Evolutionary conservation across 257 asterid genomes (phyloP).

Genomic region (Cynanchum wilfordii): DNA sequence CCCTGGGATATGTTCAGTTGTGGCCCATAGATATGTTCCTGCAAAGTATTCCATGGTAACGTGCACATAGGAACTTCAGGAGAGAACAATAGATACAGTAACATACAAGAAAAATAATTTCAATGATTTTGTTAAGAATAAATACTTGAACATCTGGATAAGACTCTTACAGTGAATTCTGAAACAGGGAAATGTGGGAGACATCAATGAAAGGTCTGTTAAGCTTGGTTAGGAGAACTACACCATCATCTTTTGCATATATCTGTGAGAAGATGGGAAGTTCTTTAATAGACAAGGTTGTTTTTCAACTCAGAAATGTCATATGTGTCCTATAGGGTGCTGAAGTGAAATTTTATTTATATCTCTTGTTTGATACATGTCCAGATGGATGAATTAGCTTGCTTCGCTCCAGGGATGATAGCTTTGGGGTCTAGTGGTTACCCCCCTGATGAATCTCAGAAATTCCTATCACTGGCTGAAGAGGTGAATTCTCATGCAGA

Average conservation of each 20-base stretch:
- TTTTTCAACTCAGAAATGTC: constrained; percentile 2
- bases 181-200: constrained; percentile 97
- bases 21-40: background rate
- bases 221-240: constrained; percentile 90
- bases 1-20: background rate
- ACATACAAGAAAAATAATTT: background rate
- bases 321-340: background rate
- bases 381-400: constrained; percentile 99
- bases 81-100: background rate
- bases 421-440: constrained; percentile 93
- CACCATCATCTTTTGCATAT: constrained; percentile 85
- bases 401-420: constrained; percentile 99
- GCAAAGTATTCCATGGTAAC: background rate
- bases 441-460: constrained; percentile 75
- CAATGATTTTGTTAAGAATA: background rate
- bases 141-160: constrained; percentile 13
- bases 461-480: constrained; percentile 75
- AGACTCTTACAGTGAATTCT: constrained; percentile 15
- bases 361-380: constrained; percentile 26
- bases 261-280: constrained; percentile 84
- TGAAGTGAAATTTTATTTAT: constrained; percentile 3
- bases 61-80: background rate
- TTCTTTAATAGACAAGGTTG: constrained; percentile 83
- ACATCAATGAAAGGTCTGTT: constrained; percentile 89
- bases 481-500: constrained; percentile 46